Percentiles rank a stretch among this genome's conserved stretches.
These are phyloP conservation scores for Backusella psychrophila DNA, from an alignment of 192 early-diverging fungal species.

Conservation along the genomic window DNA sequence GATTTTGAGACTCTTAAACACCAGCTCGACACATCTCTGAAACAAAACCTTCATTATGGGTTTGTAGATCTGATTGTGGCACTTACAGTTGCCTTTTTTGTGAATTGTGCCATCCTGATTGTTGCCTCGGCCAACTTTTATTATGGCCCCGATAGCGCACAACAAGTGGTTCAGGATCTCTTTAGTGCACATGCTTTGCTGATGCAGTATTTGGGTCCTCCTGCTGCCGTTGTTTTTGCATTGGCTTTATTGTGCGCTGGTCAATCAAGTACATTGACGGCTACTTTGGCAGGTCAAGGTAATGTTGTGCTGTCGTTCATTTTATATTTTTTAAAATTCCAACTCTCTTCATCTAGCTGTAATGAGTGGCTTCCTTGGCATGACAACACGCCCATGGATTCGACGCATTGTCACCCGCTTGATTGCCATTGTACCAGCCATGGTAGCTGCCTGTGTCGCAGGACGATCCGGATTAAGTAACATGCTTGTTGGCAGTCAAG, in stretches of 20 bases:
- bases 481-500: constrained; percentile 70
- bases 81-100: constrained; percentile 67
- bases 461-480: constrained; percentile 62
- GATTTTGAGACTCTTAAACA: constrained; percentile 9
- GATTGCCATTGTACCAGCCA: constrained; percentile 71
- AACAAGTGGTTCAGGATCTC: constrained; percentile 56
- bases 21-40: constrained; percentile 10
- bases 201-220: constrained; percentile 52
- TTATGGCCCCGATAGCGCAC: constrained; percentile 28
- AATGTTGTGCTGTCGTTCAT: not conserved
- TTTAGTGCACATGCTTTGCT: constrained; percentile 65
- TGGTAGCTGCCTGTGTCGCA: constrained; percentile 59
- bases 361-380: constrained; percentile 76
- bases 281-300: constrained; percentile 78
- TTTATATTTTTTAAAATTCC: not conserved
- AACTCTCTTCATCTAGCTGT: constrained; percentile 43
- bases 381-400: constrained; percentile 60
- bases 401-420: constrained; percentile 69
- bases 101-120: constrained; percentile 79
- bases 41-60: constrained; percentile 41
- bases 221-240: constrained; percentile 71
- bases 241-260: constrained; percentile 74
- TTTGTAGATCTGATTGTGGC: constrained; percentile 67
- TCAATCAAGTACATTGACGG: constrained; percentile 76
- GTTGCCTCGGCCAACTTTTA: constrained; percentile 75